Conservation (phyloP, 768 basidiomycete species). For the Pisolithus marmoratus region DNA sequence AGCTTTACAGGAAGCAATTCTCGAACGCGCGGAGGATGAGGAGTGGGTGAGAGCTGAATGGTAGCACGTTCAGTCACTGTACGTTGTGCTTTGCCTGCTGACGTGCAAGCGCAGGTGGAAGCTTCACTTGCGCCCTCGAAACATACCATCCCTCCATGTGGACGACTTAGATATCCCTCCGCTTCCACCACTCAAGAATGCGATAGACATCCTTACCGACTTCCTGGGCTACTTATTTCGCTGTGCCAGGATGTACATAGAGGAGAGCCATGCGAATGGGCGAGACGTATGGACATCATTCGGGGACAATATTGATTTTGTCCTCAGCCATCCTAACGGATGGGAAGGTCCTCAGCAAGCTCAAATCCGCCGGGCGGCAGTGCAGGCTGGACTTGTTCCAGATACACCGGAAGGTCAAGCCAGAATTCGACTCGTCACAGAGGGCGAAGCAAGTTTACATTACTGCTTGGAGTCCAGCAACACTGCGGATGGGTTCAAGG, state of each 20-base stretch:
- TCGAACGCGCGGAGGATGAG: slow-evolving; percentile 37
- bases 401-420: slow-evolving; percentile 30
- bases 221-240: slow-evolving; percentile 42
- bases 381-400: slow-evolving; percentile 35
- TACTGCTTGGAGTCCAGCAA: slow-evolving; percentile 38
- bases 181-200: slow-evolving; percentile 38
- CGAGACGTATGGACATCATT: slow-evolving; percentile 37
- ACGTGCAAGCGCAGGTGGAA: slow-evolving; percentile 27
- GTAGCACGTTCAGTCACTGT: slow-evolving; percentile 7
- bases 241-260: slow-evolving; percentile 39
- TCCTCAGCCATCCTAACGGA: slow-evolving; percentile 44
- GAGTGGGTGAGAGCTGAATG: slow-evolving; percentile 26
- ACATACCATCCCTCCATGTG: slow-evolving; percentile 16
- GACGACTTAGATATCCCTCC: slow-evolving; percentile 32
- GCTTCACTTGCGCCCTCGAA: slow-evolving; percentile 29
- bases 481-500: slow-evolving; percentile 23
- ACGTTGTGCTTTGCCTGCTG: background rate
- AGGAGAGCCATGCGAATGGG: slow-evolving; percentile 41
- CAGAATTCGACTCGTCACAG: slow-evolving; percentile 41
- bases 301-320: slow-evolving; percentile 36
- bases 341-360: slow-evolving; percentile 42
- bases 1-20: slow-evolving; percentile 33
- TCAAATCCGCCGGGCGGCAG: slow-evolving; percentile 39
- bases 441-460: slow-evolving; percentile 51
- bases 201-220: slow-evolving; percentile 41